Base-by-base conservation (phyloP, 2,329 filamentous ascomycete genomes). In the Pseudogymnoascus sp. region DNA sequence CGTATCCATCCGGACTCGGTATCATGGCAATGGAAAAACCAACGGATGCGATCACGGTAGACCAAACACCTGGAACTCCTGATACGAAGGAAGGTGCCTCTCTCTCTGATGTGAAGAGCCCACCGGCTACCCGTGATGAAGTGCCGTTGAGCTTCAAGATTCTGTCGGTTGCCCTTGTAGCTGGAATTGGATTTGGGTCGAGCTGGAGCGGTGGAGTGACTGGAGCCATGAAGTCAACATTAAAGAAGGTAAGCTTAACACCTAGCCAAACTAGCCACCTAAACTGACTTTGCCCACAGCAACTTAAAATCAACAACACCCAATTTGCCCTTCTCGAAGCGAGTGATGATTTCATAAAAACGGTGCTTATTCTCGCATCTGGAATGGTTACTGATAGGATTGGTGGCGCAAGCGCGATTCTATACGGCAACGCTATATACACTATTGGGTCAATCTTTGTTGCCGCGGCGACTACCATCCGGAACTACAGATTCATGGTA, bases 271-370 rank as follows among this genome's bases (percentile, higher is more conserved):
- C 6, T 16, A 7, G 14, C 11, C 21, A 23, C 62, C 16, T 16
- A 11, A 12, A n/a, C 49, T 55, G 16, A 55, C 49, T 55, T 33
- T 35, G n/a, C 10, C 49, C 5, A 21, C 26, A 76, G 74, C 67
- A 84, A 75, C 74, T 86, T 43, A 65, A 80, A 55, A 85, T 87
- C 68, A 80, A 80, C 69, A 87, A 87, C 67, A 80, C 79, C 0
- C 78, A 86, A 66, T 87, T 80, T 67, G 78, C 84, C 0, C 74
- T 86, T 0, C 75, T 87, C 0, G 81, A 84, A 66, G 80, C 83
- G 0, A 86, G 83, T 45, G 81, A 85, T 65, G 79, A 86, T 67
- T 87, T 86, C 63, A 86, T 87, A 80, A 79, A 79, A 12, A 84
- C 81, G 0, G 74, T 78, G 0, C 70, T 86, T 2, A 83, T 86